These are phyloP conservation scores for Scutellaria minor DNA, from an alignment of 257 asterid genomes.

Conservation along the genomic window DNA sequence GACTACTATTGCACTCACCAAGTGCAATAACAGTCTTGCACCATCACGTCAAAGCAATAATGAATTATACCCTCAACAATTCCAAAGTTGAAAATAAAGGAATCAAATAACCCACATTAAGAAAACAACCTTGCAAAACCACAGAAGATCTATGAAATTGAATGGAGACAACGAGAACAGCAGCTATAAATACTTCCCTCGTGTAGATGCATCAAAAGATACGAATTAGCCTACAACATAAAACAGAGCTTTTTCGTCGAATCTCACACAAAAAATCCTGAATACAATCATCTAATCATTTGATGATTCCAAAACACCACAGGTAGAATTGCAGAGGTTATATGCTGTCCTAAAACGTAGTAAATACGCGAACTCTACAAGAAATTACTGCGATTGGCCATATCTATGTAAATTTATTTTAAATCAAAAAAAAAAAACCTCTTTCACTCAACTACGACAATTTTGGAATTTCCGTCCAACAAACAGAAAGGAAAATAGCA, in stretches of 20 bases:
- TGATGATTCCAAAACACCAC: not conserved
- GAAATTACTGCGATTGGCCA: not conserved
- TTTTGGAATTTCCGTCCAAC: constrained; percentile 16
- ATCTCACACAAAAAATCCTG: too few species aligned
- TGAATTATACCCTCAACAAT: constrained; percentile 16
- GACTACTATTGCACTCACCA: not conserved
- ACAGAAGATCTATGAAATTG: not conserved
- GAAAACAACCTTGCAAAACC: not conserved
- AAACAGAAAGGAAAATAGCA: not conserved
- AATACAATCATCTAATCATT: not conserved
- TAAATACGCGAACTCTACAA: constrained; percentile 21
- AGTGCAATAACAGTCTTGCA: not conserved
- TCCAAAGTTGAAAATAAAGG: constrained; percentile 7
- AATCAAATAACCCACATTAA: not conserved
- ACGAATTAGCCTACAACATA: not conserved
- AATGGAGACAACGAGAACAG: not conserved
- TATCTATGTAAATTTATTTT: not conserved
- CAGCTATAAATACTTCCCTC: not conserved
- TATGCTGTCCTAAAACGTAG: not conserved
- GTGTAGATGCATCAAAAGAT: not conserved
- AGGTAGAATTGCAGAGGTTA: not conserved
- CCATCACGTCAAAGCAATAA: constrained; percentile 24
- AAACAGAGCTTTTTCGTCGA: too few species aligned
- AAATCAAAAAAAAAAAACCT: constrained; percentile 1
- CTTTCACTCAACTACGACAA: constrained; percentile 31